phyloP scores from a whole-genome alignment of 306 rosid genomes.

The Cajanus cajan region DNA sequence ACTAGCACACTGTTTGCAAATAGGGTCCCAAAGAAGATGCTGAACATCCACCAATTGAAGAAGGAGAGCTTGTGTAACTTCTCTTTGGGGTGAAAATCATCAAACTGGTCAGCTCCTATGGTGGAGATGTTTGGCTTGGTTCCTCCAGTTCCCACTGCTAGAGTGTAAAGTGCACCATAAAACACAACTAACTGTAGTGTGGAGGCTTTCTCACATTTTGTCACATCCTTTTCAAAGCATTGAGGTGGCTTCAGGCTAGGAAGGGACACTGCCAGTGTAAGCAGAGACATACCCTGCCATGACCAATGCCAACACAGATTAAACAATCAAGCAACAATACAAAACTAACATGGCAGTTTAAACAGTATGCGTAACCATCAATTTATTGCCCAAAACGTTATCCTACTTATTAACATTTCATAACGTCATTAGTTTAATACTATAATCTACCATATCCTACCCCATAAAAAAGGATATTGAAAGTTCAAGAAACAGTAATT shows the following conservation, averaged over 20 bases:
- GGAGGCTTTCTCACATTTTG: constrained; percentile 43
- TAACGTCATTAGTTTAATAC: too few relatives aligned
- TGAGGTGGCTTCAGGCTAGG: constrained; percentile 43
- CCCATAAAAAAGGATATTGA: too few relatives aligned
- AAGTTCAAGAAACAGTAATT: too few relatives aligned
- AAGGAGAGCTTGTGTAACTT: constrained; percentile 72
- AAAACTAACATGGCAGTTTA: not conserved
- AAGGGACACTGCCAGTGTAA: constrained; percentile 53
- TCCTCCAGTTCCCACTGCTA: constrained; percentile 91
- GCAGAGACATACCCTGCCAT: constrained; percentile 49
- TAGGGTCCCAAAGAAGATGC: constrained; percentile 85
- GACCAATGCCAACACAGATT: not conserved
- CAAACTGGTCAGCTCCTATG: constrained; percentile 94
- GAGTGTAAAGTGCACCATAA: constrained; percentile 56
- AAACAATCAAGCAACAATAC: not conserved
- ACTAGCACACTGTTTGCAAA: constrained; percentile 70
- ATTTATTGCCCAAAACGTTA: not conserved
- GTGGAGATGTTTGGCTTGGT: constrained; percentile 95
- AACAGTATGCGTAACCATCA: not conserved
- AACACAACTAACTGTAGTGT: constrained; percentile 43
- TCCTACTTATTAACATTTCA: not conserved
- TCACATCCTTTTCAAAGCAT: constrained; percentile 26
- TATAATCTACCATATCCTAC: too few relatives aligned
- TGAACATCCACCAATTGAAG: constrained; percentile 97
- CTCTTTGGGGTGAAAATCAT: constrained; percentile 75